These are phyloP conservation scores for Venturia pyrina DNA, from an alignment of 2,329 filamentous ascomycete species.

Conservation along the genomic window DNA sequence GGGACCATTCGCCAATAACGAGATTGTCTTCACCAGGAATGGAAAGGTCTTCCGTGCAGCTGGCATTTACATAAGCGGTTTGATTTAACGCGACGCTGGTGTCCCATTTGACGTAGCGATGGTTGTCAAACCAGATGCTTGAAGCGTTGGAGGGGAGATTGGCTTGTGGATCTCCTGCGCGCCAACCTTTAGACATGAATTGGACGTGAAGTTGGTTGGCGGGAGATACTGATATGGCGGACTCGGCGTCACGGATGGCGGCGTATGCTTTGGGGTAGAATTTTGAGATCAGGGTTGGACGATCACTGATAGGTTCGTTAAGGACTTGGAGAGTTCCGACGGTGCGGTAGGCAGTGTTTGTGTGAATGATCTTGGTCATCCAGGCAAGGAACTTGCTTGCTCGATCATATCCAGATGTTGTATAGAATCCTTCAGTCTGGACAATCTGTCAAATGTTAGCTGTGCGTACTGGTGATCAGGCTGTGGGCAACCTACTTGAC, in stretches of 20 bases:
- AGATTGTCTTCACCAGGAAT: slow-evolving; percentile 32
- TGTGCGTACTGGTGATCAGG: not conserved
- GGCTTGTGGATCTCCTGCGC: slow-evolving; percentile 42
- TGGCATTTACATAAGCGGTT: slow-evolving; percentile 38
- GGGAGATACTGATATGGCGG: slow-evolving; percentile 30
- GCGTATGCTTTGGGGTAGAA: slow-evolving; percentile 41
- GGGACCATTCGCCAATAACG: slow-evolving; percentile 47
- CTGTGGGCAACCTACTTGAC: slow-evolving; percentile 21
- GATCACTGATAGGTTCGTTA: slow-evolving; percentile 44
- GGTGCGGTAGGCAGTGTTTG: slow-evolving; percentile 37
- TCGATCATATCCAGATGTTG: slow-evolving; percentile 46
- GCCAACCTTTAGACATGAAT: slow-evolving; percentile 45
- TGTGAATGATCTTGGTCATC: slow-evolving; percentile 44
- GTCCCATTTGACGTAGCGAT: slow-evolving; percentile 50
- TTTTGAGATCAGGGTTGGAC: slow-evolving; percentile 16
- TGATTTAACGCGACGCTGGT: slow-evolving; percentile 33
- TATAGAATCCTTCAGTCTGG: slow-evolving; percentile 43
- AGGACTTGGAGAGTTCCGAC: slow-evolving; percentile 51
- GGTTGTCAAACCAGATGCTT: slow-evolving; percentile 46
- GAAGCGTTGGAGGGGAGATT: slow-evolving; percentile 32
- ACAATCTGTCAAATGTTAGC: slow-evolving; percentile 17
- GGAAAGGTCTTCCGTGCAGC: slow-evolving; percentile 19
- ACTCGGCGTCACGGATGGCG: slow-evolving; percentile 40
- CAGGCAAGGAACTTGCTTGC: slow-evolving; percentile 46
- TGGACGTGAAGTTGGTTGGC: slow-evolving; percentile 44